Percentiles rank a stretch among this genome's conserved stretches.
Conservation (phyloP, 192 early-diverging fungal genomes). For the Coemansia sp. region DNA sequence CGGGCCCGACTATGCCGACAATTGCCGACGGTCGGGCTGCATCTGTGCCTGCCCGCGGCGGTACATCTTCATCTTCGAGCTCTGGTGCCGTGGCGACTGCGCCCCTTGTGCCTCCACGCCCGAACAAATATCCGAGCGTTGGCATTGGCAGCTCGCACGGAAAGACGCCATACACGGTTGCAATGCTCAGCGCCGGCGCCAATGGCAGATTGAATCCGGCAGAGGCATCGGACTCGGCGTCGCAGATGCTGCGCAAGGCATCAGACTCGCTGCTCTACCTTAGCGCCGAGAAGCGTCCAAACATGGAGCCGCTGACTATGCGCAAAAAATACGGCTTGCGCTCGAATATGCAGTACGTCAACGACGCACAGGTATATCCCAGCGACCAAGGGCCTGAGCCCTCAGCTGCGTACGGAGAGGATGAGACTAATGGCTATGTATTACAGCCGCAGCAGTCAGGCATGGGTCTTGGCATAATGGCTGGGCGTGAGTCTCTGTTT, state of each 20-base stretch:
- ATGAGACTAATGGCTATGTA: background rate
- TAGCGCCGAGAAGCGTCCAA: slow-evolving; percentile 51
- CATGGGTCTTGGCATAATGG: slow-evolving; percentile 19
- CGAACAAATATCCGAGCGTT: slow-evolving; percentile 28
- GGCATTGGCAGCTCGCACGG: slow-evolving; percentile 13
- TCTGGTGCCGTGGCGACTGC: background rate
- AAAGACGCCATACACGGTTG: slow-evolving; percentile 8
- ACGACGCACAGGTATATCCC: slow-evolving; percentile 13
- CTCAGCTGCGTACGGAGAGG: slow-evolving; percentile 3
- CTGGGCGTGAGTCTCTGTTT: slow-evolving; percentile 8
- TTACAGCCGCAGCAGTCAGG: background rate
- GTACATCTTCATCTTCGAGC: background rate
- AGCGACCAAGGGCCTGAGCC: slow-evolving; percentile 37
- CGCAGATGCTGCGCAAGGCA: slow-evolving; percentile 49
- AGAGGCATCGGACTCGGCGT: slow-evolving; percentile 9
- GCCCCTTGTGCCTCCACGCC: slow-evolving; percentile 29
- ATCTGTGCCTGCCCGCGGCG: slow-evolving; percentile 7
- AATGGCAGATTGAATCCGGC: slow-evolving; percentile 4
- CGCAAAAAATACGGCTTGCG: slow-evolving; percentile 54
- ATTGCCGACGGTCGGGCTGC: slow-evolving; percentile 7
- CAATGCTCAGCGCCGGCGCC: slow-evolving; percentile 4
- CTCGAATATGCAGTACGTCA: slow-evolving; percentile 44
- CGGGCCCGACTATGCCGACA: slow-evolving; percentile 18
- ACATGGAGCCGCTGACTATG: slow-evolving; percentile 45
- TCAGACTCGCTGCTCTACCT: slow-evolving; percentile 48